Conservation (phyloP, 768 basidiomycete genomes). For the Phlebiopsis flavidoalba region DNA sequence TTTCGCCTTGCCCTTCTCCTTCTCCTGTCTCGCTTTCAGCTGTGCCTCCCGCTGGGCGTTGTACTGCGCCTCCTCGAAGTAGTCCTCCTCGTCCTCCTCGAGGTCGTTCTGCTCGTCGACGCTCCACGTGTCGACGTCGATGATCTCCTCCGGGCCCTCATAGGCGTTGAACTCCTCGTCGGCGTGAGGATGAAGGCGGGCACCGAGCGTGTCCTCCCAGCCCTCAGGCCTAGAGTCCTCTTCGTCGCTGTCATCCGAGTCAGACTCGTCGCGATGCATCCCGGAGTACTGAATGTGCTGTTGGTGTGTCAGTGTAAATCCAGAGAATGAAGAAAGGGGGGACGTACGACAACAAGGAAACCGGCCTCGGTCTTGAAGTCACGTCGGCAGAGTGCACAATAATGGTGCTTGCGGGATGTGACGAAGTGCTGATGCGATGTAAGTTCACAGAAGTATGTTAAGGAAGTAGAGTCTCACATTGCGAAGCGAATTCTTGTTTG, state of each 20-base stretch:
- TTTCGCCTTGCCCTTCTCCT: neutral
- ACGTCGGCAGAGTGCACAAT: constrained; percentile 26
- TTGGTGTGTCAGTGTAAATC: neutral
- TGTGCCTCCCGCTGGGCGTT: neutral
- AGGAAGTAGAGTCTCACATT: constrained; percentile 17
- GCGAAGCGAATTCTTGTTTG: constrained; percentile 28
- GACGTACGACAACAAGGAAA: constrained; percentile 24
- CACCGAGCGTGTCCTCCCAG: constrained; percentile 29
- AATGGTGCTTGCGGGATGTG: constrained; percentile 25
- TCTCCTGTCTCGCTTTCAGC: neutral
- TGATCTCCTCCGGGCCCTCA: constrained; percentile 17
- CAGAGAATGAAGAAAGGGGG: neutral
- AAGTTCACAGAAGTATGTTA: neutral
- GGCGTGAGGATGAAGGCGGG: constrained; percentile 12
- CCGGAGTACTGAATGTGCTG: constrained; percentile 27
- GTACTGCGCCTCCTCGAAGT: constrained; percentile 1
- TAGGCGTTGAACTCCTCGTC: constrained; percentile 13
- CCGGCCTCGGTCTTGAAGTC: constrained; percentile 26
- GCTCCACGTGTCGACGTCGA: constrained; percentile 10
- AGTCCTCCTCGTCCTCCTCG: constrained; percentile 19
- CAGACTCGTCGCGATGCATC: constrained; percentile 24
- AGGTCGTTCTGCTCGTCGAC: constrained; percentile 7
- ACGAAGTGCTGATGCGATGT: constrained; percentile 22
- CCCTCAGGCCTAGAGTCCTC: constrained; percentile 18
- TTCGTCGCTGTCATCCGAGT: constrained; percentile 16